Percentiles rank a stretch among this genome's conserved stretches.
These are phyloP conservation scores for Aspergillus luchuensis DNA, from an alignment of 2,329 filamentous ascomycete genomes.

Conservation along the genomic window DNA sequence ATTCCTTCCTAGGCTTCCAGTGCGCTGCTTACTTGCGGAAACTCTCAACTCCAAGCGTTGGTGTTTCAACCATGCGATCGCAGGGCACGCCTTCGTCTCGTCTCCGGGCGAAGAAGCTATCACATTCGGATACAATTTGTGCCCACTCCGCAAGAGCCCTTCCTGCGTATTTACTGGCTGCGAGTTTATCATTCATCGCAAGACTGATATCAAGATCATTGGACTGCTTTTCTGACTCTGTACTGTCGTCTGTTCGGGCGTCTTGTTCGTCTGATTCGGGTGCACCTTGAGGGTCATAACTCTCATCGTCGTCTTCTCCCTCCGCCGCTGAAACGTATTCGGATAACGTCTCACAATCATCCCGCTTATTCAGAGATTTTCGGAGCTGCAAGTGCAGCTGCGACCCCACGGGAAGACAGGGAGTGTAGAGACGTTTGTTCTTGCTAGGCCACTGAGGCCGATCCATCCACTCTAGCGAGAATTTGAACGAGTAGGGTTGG, in stretches of 20 bases:
- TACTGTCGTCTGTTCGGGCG: background rate
- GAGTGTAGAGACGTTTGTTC: slow-evolving; percentile 57
- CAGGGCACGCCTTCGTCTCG: slow-evolving; percentile 63
- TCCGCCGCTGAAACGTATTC: slow-evolving; percentile 24
- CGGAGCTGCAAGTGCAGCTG: slow-evolving; percentile 54
- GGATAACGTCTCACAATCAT: slow-evolving; percentile 29
- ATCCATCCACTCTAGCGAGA: slow-evolving; percentile 67
- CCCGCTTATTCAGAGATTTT: slow-evolving; percentile 27
- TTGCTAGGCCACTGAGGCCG: slow-evolving; percentile 53
- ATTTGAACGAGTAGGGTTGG: slow-evolving; percentile 65
- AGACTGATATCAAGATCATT: slow-evolving; percentile 11
- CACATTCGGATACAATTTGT: slow-evolving; percentile 62
- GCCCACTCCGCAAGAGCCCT: slow-evolving; percentile 66
- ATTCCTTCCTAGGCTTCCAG: slow-evolving; percentile 21
- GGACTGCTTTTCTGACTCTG: slow-evolving; percentile 13
- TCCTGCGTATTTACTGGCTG: slow-evolving; percentile 60
- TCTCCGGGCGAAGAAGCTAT: slow-evolving; percentile 64
- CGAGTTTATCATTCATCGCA: slow-evolving; percentile 33
- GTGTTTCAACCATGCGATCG: slow-evolving; percentile 62
- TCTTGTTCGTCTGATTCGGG: slow-evolving; percentile 9
- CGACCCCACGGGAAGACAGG: slow-evolving; percentile 59
- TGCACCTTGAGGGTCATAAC: slow-evolving; percentile 8
- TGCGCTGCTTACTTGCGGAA: slow-evolving; percentile 50
- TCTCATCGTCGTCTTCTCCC: slow-evolving; percentile 20
- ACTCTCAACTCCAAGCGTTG: slow-evolving; percentile 62